Conservation (phyloP, 2,329 filamentous ascomycete species). For the Epichloe gansuensis region DNA sequence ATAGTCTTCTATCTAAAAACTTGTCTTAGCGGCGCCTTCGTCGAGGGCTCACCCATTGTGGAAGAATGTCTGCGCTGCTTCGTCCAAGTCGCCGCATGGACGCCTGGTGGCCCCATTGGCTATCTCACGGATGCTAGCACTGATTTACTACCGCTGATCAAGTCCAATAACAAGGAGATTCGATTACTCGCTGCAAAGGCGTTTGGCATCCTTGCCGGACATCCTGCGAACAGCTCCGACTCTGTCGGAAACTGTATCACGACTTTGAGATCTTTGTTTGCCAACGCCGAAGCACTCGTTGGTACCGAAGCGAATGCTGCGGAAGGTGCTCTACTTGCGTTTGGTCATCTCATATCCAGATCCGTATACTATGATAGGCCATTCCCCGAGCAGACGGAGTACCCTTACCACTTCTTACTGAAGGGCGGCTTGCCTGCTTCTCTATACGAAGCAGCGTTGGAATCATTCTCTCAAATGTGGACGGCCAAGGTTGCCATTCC, state of each 20-base stretch:
- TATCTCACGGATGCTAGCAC: slow-evolving; percentile 35
- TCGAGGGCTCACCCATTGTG: slow-evolving; percentile 27
- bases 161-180: slow-evolving; percentile 59
- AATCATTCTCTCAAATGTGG: slow-evolving; percentile 35
- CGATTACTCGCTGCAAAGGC: slow-evolving; percentile 55
- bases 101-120: slow-evolving; percentile 38
- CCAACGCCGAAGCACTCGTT: slow-evolving; percentile 27
- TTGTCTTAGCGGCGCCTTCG: slow-evolving; percentile 44
- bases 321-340: slow-evolving; percentile 35
- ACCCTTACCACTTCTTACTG: slow-evolving; percentile 21
- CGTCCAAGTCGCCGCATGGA: slow-evolving; percentile 39
- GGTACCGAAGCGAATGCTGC: slow-evolving; percentile 32
- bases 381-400: slow-evolving; percentile 15
- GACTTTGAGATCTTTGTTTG: slow-evolving; percentile 31
- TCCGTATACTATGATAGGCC: slow-evolving; percentile 29
- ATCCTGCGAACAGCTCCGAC: slow-evolving; percentile 34
- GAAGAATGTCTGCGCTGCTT: slow-evolving; percentile 41
- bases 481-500: slow-evolving; percentile 29
- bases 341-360: slow-evolving; percentile 32
- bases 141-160: slow-evolving; percentile 47
- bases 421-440: slow-evolving; percentile 19
- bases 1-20: slow-evolving; percentile 37
- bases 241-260: slow-evolving; percentile 14
- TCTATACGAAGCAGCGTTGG: slow-evolving; percentile 32
- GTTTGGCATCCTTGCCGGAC: slow-evolving; percentile 66